Percentiles rank a stretch among this genome's conserved stretches.
phyloP scores from a whole-genome alignment of 1,284 basidiomycete genomes.

The Ceratobasidium papillatum region DNA sequence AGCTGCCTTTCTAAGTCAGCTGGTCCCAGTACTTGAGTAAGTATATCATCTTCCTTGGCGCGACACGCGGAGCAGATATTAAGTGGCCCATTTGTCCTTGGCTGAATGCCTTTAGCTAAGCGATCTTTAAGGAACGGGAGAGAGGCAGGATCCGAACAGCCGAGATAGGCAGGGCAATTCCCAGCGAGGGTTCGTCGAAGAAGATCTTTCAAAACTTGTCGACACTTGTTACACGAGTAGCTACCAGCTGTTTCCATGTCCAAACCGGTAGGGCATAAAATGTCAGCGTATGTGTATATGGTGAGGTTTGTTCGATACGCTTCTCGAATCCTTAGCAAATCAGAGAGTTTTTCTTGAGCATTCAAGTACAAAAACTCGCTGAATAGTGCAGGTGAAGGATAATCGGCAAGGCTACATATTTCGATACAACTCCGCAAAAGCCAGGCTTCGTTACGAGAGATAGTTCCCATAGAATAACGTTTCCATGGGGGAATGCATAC shows the following conservation, averaged over 20 bases:
- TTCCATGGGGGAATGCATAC: not conserved
- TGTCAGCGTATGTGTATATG: not conserved
- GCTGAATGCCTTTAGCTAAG: not conserved
- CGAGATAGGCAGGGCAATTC: too few species aligned
- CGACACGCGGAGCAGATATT: constrained; percentile 4
- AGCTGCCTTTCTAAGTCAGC: not conserved
- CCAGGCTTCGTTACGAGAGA: not conserved
- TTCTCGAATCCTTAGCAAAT: not conserved
- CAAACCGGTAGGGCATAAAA: not conserved
- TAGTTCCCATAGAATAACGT: constrained; percentile 2
- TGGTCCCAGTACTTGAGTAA: not conserved
- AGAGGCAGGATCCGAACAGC: not conserved
- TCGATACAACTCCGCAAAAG: not conserved
- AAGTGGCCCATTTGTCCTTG: not conserved
- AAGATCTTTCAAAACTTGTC: not conserved
- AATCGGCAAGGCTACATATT: constrained; percentile 2
- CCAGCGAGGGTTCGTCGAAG: not conserved
- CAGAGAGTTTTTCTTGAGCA: not conserved
- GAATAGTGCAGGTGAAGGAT: not conserved
- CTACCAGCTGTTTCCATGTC: not conserved
- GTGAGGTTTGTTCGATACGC: not conserved
- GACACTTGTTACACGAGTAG: not conserved
- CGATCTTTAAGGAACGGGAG: constrained; percentile 6
- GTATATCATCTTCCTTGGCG: not conserved
- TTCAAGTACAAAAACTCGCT: not conserved